Base-by-base conservation (phyloP, 192 early-diverging fungal genomes). In the Physocladia obscura region DNA sequence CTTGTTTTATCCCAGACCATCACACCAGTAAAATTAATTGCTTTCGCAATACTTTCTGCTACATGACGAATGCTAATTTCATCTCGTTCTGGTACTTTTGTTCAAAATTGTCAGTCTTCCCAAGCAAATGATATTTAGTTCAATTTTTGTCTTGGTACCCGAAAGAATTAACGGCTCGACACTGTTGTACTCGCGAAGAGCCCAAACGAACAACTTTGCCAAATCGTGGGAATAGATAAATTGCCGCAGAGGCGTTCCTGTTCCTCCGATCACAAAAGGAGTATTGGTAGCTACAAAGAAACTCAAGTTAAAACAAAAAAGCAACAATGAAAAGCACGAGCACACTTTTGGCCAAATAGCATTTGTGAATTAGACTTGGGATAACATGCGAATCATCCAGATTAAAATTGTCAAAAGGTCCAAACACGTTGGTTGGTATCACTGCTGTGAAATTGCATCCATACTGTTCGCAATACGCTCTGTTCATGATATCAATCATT, bases 401-500 rank as follows among this genome's bases (percentile, higher is more conserved):
- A 69, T 87, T 69, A 62, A 85, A 93, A 80, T 92, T 92, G 64
- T 93, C 91, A 62, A 90, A 79, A 50, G 89, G 89, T 58, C 91
- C 91, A 69, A 90, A 93, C 36, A 93, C 83, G 63, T 93, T 93
- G 56, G 90, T 92, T 57, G 91, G 91, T 68, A 93, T 87, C 56
- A 89, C 88, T 1, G 89, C 89, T 36, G 91, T 93, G 62, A 89
- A 93, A 39, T 89, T 71, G 76, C 86, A 86, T 57, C 91, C 91
- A 74, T 84, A 90, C 75, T 93, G 91, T 32, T 92, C 85, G 64
- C 88, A 40, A 71, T 92, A 93, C 38, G 89, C 84, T 63, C 90
- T 91, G 76, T 93, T 93, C 76, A 87, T 82, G 37, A 91, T 85
- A 81, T 93, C 91, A 54, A 93, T 88, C 85, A 93, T 91, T 54